A percentile compares a stretch with the other conserved stretches of the same genome.
Conservation (phyloP, 371 early-diverging fungal genomes). For the Nematocida sp. region DNA sequence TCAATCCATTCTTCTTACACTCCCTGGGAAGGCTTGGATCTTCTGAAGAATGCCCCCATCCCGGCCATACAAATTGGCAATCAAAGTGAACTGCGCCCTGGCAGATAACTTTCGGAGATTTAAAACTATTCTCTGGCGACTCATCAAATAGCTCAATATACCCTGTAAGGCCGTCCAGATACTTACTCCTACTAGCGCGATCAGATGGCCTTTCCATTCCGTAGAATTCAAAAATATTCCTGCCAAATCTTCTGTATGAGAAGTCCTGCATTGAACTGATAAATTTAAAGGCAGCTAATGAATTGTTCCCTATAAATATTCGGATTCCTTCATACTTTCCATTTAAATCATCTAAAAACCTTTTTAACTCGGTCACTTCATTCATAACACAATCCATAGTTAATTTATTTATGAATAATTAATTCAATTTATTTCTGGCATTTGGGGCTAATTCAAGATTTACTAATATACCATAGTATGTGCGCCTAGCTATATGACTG, state of each 20-base stretch:
- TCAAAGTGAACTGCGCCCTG: slow-evolving; percentile 88
- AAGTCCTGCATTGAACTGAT: slow-evolving; percentile 91
- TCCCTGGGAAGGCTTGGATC: slow-evolving; percentile 87
- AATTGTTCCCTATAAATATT: slow-evolving; percentile 81
- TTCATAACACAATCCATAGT: neutral
- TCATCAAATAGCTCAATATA: slow-evolving; percentile 93
- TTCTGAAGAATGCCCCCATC: slow-evolving; percentile 97
- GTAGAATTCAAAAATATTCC: slow-evolving; percentile 81
- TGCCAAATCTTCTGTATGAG: slow-evolving; percentile 92
- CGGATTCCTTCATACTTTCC: slow-evolving; percentile 31
- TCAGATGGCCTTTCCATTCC: slow-evolving; percentile 83
- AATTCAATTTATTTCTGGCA: slow-evolving; percentile 25
- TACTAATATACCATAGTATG: neutral
- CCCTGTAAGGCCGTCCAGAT: slow-evolving; percentile 93
- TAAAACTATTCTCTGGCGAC: slow-evolving; percentile 89
- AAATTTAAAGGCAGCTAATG: slow-evolving; percentile 96
- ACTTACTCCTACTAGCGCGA: slow-evolving; percentile 87
- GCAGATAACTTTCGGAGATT: slow-evolving; percentile 89
- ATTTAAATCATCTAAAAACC: slow-evolving; percentile 9
- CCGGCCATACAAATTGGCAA: slow-evolving; percentile 78
- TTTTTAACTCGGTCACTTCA: neutral
- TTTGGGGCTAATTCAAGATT: neutral
- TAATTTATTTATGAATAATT: slow-evolving; percentile 24
- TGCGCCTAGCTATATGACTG: neutral
- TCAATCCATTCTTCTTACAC: slow-evolving; percentile 75